Base-by-base conservation (phyloP, 441 rosid genomes). In the Pelargonium myrrhifolium region DNA sequence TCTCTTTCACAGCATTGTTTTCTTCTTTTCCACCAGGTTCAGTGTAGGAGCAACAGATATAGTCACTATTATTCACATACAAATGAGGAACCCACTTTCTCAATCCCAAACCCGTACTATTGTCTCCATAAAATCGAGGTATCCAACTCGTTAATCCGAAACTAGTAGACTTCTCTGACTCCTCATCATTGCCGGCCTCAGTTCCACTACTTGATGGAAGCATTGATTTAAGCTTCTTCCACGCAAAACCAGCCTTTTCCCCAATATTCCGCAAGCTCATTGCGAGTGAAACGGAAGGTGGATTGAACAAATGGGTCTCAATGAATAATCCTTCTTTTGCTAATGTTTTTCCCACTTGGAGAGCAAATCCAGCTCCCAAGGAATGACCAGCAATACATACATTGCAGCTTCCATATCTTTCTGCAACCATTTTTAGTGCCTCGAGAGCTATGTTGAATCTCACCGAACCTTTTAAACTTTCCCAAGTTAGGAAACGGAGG, bases 401-500 rank as follows among this genome's bases (percentile, higher is more conserved):
- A 51, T 89, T 86, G 75, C 71, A 73, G 79, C 97, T 89, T 45
- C 97, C 96, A 14, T 84, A 85, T 69, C 81, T 85, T 71, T 76
- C 78, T 2, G 87, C 86, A 8, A 86, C 84, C n/a, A 82, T 76
- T 67, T 76, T 84, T 65, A 91, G 62, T 3, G 91, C 87, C 21
- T 82, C 87, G 0, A 87, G 55, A 39, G 93, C 93, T 6, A 84
- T 85, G 10, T 79, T 80, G 68, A 88, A 94, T 82, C 97, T 86
- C 20, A 87, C 86, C 3, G 97, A 94, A 47, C 99, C 99, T 81
- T 84, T 89, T 70, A 94, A 85, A 64, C 92, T 94, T 75, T 94
- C 99, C 97, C 96, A 91, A 60, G 97, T 88, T 22, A 94, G 83
- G 78, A 94, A 91, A 3, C 97, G 87, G 11, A 94, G 97, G 81